phyloP scores from a whole-genome alignment of 2,329 filamentous ascomycete species.

The Penicillium digitatum region DNA sequence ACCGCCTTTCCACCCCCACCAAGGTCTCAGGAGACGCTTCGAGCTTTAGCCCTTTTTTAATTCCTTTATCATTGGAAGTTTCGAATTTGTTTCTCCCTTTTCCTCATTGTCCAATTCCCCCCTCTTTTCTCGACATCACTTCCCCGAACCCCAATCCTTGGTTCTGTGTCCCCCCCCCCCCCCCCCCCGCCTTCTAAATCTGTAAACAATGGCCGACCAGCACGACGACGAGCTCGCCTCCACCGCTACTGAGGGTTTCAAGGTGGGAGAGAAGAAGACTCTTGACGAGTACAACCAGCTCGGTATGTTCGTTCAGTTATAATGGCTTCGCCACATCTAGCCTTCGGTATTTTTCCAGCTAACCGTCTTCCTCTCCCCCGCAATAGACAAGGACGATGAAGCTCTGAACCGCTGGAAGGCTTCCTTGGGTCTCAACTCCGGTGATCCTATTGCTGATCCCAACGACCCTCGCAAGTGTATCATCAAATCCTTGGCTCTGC shows the following conservation, averaged over 20 bases:
- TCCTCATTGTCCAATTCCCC: neutral
- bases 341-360: slow-evolving; percentile 2
- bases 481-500: slow-evolving; percentile 85
- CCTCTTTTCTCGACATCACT: neutral
- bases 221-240: slow-evolving; percentile 78
- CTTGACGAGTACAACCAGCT: slow-evolving; percentile 91
- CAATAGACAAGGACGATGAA: slow-evolving; percentile 69
- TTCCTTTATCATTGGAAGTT: slow-evolving; percentile 1
- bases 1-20: slow-evolving; percentile 34
- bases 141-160: slow-evolving; percentile 9
- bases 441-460: slow-evolving; percentile 67
- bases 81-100: neutral
- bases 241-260: slow-evolving; percentile 91
- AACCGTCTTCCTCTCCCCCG: slow-evolving; percentile 21
- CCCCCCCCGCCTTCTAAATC: slow-evolving; percentile 17
- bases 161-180: slow-evolving; percentile 19
- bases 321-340: neutral
- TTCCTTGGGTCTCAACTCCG: slow-evolving; percentile 77
- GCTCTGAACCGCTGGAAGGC: slow-evolving; percentile 97
- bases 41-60: slow-evolving; percentile 4
- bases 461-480: slow-evolving; percentile 87
- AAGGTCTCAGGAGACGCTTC: slow-evolving; percentile 22
- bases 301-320: slow-evolving; percentile 55
- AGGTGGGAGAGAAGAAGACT: slow-evolving; percentile 97
- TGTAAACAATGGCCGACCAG: slow-evolving; percentile 60